Evolutionary conservation across 345 rosid genomes (phyloP).

Genomic region (Ricinus communis): DNA sequence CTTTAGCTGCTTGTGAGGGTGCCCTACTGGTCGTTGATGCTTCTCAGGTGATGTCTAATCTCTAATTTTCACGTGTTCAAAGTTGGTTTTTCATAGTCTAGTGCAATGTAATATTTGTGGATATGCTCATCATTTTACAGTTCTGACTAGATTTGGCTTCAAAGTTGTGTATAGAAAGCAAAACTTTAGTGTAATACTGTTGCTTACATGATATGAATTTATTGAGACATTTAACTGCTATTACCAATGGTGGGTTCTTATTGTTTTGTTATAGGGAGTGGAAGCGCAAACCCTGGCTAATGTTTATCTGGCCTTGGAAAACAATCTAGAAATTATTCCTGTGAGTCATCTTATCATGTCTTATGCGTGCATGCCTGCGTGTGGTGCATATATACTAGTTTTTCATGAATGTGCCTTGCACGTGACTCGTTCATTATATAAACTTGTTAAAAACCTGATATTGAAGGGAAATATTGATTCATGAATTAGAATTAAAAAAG

Average conservation of each 20-base stretch:
- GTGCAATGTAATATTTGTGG: background rate
- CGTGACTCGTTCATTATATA: too few relatives aligned
- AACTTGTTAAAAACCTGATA: too few relatives aligned
- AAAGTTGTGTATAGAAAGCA: background rate
- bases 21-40: conserved; percentile 99
- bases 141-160: background rate
- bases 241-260: conserved; percentile 4
- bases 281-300: conserved; percentile 98
- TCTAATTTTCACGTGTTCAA: background rate
- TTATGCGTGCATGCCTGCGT: background rate
- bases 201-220: background rate
- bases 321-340: conserved; percentile 92
- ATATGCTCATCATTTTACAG: background rate
- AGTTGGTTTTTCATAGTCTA: background rate
- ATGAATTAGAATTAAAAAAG: too few relatives aligned
- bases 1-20: conserved; percentile 99
- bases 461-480: too few relatives aligned
- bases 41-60: conserved; percentile 68
- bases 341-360: conserved; percentile 32
- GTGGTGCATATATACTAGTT: too few relatives aligned
- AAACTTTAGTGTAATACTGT: background rate
- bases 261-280: conserved; percentile 65
- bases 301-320: conserved; percentile 91
- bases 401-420: too few relatives aligned
- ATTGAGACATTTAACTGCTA: background rate